Evolutionary conservation across 2,329 filamentous ascomycete genomes (phyloP).

Genomic region (Penicillium italicum): DNA sequence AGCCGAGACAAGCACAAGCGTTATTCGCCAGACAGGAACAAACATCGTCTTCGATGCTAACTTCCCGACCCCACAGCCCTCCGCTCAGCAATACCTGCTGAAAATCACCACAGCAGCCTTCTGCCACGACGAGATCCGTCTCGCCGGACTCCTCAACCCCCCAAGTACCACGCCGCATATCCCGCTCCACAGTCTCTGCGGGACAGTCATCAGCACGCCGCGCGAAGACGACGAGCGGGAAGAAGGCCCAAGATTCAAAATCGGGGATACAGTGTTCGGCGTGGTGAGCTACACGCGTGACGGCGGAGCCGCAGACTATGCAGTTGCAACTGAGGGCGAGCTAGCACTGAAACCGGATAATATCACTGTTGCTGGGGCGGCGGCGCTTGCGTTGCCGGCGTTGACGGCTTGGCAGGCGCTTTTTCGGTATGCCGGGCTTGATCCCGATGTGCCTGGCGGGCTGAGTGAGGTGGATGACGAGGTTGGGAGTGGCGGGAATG

Average conservation of each 20-base stretch:
- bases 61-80: conserved; percentile 38
- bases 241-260: conserved; percentile 37
- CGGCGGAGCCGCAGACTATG: conserved; percentile 43
- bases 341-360: conserved; percentile 39
- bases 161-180: conserved; percentile 33
- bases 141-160: conserved; percentile 25
- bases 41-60: conserved; percentile 33
- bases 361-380: conserved; percentile 33
- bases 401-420: conserved; percentile 45
- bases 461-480: neutral
- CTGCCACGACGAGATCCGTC: conserved; percentile 37
- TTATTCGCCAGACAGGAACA: conserved; percentile 23
- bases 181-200: conserved; percentile 43
- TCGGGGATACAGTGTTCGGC: conserved; percentile 41
- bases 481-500: neutral
- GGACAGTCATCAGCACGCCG: conserved; percentile 38
- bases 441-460: conserved; percentile 20
- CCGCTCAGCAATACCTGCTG: conserved; percentile 39
- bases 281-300: conserved; percentile 38
- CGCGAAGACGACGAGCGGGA: conserved; percentile 27
- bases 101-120: conserved; percentile 41
- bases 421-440: conserved; percentile 36
- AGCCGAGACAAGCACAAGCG: conserved; percentile 6
- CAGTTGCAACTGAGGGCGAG: conserved; percentile 38
- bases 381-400: conserved; percentile 37